These are phyloP conservation scores for Tylopilus rubrobrunneus DNA, from an alignment of 768 basidiomycete species.

Conservation along the genomic window DNA sequence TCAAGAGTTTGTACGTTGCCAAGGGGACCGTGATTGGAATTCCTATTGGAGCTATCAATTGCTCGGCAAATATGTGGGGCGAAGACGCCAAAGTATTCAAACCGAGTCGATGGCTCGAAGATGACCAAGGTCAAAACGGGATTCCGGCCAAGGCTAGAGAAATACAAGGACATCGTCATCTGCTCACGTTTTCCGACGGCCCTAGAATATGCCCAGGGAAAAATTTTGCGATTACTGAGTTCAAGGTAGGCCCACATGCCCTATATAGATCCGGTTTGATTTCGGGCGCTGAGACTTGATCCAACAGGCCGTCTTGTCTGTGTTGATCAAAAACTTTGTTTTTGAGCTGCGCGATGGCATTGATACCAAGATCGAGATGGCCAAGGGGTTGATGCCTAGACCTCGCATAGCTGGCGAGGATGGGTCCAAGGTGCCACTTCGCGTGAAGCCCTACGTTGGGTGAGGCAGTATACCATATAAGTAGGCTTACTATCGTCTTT, in stretches of 20 bases:
- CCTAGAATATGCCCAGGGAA: conserved; percentile 47
- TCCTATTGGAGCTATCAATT: conserved; percentile 47
- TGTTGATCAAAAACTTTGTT: conserved; percentile 40
- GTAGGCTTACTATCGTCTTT: too few species aligned
- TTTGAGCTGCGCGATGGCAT: conserved; percentile 13
- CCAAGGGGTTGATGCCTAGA: too few species aligned
- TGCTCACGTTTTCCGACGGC: conserved; percentile 49
- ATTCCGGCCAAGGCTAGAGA: conserved; percentile 31
- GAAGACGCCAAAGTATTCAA: conserved; percentile 52
- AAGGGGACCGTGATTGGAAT: conserved; percentile 44
- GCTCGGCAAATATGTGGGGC: conserved; percentile 56
- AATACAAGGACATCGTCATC: conserved; percentile 45
- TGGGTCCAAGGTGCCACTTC: too few species aligned
- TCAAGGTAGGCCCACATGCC: conserved; percentile 25
- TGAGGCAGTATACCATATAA: too few species aligned
- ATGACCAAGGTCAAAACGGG: conserved; percentile 12
- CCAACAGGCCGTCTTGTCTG: conserved; percentile 36
- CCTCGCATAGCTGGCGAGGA: too few species aligned
- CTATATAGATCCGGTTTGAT: too few species aligned
- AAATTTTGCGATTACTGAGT: conserved; percentile 40
- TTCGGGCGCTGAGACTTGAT: neutral
- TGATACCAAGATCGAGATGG: neutral
- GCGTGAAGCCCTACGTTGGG: too few species aligned
- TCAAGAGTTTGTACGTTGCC: conserved; percentile 39
- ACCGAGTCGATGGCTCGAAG: conserved; percentile 60